Percentiles rank a stretch among this genome's conserved stretches.
phyloP scores from a whole-genome alignment of 768 basidiomycete genomes.

The Suillus weaverae region DNA sequence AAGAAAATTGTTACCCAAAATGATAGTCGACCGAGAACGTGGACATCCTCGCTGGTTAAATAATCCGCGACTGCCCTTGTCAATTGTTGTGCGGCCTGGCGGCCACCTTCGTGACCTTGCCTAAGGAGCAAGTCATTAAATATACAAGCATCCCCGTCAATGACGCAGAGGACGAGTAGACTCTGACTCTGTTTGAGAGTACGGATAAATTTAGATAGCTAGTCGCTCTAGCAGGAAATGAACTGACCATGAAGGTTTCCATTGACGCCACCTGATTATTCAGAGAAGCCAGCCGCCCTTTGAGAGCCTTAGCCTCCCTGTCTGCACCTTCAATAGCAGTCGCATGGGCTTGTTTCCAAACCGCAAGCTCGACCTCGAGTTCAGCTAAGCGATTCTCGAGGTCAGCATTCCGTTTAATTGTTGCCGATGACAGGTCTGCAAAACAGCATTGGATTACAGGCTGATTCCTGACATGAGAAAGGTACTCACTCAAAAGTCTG shows the following conservation, averaged over 20 bases:
- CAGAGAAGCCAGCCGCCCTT: conserved; percentile 62
- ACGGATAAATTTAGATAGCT: background rate
- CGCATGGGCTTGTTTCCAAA: conserved; percentile 73
- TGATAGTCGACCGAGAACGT: conserved; percentile 62
- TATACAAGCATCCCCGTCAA: conserved; percentile 71
- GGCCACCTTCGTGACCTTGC: conserved; percentile 67
- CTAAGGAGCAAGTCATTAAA: conserved; percentile 59
- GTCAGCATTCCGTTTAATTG: conserved; percentile 61
- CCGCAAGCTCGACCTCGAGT: conserved; percentile 65
- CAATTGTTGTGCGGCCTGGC: conserved; percentile 57
- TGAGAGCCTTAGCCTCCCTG: conserved; percentile 64
- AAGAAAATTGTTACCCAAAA: conserved; percentile 77
- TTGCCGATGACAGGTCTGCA: conserved; percentile 62
- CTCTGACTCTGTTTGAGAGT: conserved; percentile 49
- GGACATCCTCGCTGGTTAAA: conserved; percentile 60
- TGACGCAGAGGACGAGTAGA: conserved; percentile 70
- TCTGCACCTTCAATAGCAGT: conserved; percentile 61
- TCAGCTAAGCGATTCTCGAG: conserved; percentile 66
- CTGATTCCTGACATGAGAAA: conserved; percentile 7
- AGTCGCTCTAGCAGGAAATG: background rate
- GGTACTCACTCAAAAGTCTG: conserved; percentile 54
- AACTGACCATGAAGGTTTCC: conserved; percentile 48
- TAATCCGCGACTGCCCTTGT: conserved; percentile 71
- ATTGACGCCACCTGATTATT: conserved; percentile 62
- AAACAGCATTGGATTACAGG: conserved; percentile 14